These are phyloP conservation scores for Petasospora fabianii DNA, from an alignment of 1,139 yeast genomes.

Conservation along the genomic window DNA sequence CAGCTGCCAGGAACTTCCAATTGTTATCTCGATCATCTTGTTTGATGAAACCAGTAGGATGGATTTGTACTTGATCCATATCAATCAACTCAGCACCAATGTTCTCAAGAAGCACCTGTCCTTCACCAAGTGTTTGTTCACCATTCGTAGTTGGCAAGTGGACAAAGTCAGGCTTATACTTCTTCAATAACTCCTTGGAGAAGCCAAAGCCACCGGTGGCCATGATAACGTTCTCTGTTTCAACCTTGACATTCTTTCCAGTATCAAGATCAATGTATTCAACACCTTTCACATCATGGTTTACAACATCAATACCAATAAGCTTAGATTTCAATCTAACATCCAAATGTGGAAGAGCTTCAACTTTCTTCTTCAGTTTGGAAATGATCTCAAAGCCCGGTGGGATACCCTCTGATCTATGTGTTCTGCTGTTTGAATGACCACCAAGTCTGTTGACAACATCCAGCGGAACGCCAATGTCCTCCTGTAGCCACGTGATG, in stretches of 20 bases:
- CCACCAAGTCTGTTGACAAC: slow-evolving; percentile 71
- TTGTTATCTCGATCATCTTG: slow-evolving; percentile 49
- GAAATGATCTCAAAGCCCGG: slow-evolving; percentile 81
- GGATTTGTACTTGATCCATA: slow-evolving; percentile 76
- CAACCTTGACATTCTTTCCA: slow-evolving; percentile 26
- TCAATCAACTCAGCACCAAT: slow-evolving; percentile 62
- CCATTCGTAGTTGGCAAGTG: slow-evolving; percentile 73
- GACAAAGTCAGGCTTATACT: slow-evolving; percentile 60
- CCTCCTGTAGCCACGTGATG: slow-evolving; percentile 67
- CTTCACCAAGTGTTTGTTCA: slow-evolving; percentile 73
- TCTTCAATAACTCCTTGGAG: slow-evolving; percentile 48
- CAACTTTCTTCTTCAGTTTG: slow-evolving; percentile 52
- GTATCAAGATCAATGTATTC: slow-evolving; percentile 39
- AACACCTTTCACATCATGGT: slow-evolving; percentile 42
- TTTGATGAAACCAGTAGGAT: slow-evolving; percentile 78
- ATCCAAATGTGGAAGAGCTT: slow-evolving; percentile 47
- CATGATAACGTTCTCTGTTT: slow-evolving; percentile 49
- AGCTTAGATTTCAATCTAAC: slow-evolving; percentile 55
- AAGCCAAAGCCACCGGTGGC: slow-evolving; percentile 72
- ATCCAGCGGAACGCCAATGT: slow-evolving; percentile 57
- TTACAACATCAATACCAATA: slow-evolving; percentile 43
- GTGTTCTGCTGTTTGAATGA: slow-evolving; percentile 71
- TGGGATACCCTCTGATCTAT: slow-evolving; percentile 54
- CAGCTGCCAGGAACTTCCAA: slow-evolving; percentile 73
- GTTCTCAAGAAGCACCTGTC: slow-evolving; percentile 57